Conservation (phyloP, 768 basidiomycete species). For the Termitomyces sp. region DNA sequence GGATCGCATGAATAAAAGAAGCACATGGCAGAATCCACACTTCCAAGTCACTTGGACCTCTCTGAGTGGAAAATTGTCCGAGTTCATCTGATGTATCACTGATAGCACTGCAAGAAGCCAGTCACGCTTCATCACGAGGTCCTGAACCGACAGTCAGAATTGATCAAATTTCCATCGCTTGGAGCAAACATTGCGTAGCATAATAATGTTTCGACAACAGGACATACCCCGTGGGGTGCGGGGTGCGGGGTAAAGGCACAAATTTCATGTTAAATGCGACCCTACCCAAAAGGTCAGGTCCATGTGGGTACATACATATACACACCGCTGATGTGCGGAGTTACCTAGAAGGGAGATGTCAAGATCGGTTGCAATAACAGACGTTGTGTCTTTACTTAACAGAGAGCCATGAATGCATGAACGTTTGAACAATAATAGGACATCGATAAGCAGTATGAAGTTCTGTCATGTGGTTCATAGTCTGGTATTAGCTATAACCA, state of each 20-base stretch:
- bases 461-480: neutral
- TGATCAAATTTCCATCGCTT: neutral
- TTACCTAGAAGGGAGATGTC: neutral
- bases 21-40: conserved; percentile 20
- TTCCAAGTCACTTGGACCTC: conserved; percentile 14
- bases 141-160: neutral
- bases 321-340: neutral
- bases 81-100: neutral
- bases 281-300: neutral
- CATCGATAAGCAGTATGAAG: neutral
- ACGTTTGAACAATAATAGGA: too few species aligned
- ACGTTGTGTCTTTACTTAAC: neutral
- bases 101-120: neutral
- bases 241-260: neutral
- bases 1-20: conserved; percentile 18
- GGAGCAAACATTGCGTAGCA: too few species aligned
- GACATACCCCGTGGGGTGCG: neutral
- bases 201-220: neutral
- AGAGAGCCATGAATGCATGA: too few species aligned
- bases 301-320: neutral
- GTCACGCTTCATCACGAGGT: neutral
- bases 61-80: neutral
- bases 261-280: neutral
- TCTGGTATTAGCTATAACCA: too few species aligned
- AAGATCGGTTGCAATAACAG: neutral